These are phyloP conservation scores for Fusarium pseudonygamai DNA, from an alignment of 2,329 filamentous ascomycete genomes.

Conservation along the genomic window DNA sequence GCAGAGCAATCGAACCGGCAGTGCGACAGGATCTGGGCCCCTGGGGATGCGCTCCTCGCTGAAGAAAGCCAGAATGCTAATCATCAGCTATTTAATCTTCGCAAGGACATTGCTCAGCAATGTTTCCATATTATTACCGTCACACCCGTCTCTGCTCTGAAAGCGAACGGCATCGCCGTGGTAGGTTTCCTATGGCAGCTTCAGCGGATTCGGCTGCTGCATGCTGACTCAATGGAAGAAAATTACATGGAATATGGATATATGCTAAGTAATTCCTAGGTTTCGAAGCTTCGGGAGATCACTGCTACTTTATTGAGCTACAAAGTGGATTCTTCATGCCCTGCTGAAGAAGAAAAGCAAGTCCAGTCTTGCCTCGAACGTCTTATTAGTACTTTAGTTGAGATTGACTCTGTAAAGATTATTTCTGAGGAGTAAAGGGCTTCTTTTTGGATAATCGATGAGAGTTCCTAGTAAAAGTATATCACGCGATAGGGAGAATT, in stretches of 20 bases:
- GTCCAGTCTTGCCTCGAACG: background rate
- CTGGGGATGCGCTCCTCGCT: background rate
- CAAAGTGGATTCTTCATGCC: background rate
- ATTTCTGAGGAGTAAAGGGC: background rate
- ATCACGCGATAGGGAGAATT: background rate
- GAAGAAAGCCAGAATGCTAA: background rate
- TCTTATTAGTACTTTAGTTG: background rate
- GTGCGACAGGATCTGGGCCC: background rate
- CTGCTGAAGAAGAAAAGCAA: background rate
- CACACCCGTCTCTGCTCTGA: background rate
- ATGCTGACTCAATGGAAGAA: background rate
- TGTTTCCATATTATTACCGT: background rate
- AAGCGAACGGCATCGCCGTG: background rate
- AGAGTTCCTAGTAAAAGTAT: background rate
- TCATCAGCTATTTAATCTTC: background rate
- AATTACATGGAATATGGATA: background rate
- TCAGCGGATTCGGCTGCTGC: background rate
- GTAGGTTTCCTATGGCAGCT: background rate
- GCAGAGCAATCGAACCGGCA: fast-evolving
- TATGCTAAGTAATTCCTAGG: background rate
- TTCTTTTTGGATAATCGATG: fast-evolving
- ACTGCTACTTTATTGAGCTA: background rate
- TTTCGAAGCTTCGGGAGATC: background rate
- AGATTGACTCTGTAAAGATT: background rate
- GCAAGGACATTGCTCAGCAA: background rate